Evolutionary conservation across 2,329 filamentous ascomycete species (phyloP), one percentile per base, ranked within the genome.

Genomic region (Penicillium thymicola): DNA sequence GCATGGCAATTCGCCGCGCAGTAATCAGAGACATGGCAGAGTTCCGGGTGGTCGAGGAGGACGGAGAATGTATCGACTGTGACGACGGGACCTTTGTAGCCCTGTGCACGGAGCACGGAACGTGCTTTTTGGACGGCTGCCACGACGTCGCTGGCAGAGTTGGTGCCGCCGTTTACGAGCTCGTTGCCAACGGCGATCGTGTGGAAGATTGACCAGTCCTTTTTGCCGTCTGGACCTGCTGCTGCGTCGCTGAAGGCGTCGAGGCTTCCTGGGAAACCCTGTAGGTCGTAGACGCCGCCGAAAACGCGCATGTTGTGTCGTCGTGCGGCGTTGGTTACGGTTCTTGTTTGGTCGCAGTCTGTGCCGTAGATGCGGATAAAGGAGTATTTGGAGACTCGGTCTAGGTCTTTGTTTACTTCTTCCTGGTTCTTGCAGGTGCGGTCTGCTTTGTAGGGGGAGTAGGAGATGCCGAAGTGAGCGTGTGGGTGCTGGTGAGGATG

Each of bases 161-260:
- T 81, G 37, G 78, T 72, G 40, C 85, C 84, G 50, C 80, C 82
- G 73, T 90, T 88, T 70, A 96, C 85, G 34, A 88, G 79, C 73
- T 96, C 91, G 70, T 96, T 96, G 59, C 90, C 91, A 41, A 96
- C 82, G 54, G 84, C 84, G 67, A 96, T 81, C 2, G 89, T 88
- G 68, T 89, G 81, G 59, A 95, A 82, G 14, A 78, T 70, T 47
- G 77, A 78, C 89, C 89, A 96, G 72, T 89, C 83, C 41, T 54
- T 57, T 8, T 55, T 55, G 11, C 63, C 64, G 11, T 58, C 38
- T 1, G 60, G 57, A 30, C 81, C 79, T 6, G 77, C 74, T 41
- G 89, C 79, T 14, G 82, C 85, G 5, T 78, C 70, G 54, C 85
- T 81, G 59, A 95, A 85, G 30, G 76, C 78, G 10, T 80, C 63